These are phyloP conservation scores for Akebia trifoliata DNA, from an alignment of 164 flowering plant genomes.

Conservation along the genomic window DNA sequence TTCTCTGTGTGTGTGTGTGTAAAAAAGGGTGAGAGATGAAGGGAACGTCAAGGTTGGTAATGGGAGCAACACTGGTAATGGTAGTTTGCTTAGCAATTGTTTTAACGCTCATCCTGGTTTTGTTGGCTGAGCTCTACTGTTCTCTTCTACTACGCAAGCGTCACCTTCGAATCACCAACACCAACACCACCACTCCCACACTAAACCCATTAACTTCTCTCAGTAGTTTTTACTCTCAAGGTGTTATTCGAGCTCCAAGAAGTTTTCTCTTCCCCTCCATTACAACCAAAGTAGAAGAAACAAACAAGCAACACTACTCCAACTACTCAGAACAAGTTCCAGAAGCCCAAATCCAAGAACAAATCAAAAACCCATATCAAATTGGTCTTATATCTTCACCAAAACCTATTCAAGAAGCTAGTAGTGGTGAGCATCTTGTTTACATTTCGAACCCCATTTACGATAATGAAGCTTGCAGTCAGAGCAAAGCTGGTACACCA, in stretches of 20 bases:
- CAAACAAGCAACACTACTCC: slow-evolving; percentile 18
- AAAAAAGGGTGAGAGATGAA: slow-evolving; percentile 38
- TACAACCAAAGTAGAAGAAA: slow-evolving; percentile 22
- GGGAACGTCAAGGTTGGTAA: slow-evolving; percentile 58
- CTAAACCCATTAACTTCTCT: slow-evolving; percentile 24
- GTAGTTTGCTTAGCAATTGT: slow-evolving; percentile 56
- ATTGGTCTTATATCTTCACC: slow-evolving; percentile 25
- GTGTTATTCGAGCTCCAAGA: slow-evolving; percentile 65
- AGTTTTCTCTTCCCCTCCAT: slow-evolving; percentile 51
- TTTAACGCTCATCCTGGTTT: slow-evolving; percentile 49
- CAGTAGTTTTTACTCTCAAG: slow-evolving; percentile 48
- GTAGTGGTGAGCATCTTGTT: slow-evolving; percentile 34
- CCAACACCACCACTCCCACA: slow-evolving; percentile 12
- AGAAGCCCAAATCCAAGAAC: slow-evolving; percentile 17
- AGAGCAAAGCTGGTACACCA: slow-evolving; percentile 37
- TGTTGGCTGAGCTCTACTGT: slow-evolving; percentile 87
- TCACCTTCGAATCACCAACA: slow-evolving; percentile 17
- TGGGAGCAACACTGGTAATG: slow-evolving; percentile 67
- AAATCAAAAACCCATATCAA: slow-evolving; percentile 20
- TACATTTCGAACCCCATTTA: slow-evolving; percentile 88
- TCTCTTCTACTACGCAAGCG: slow-evolving; percentile 53
- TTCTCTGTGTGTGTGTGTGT: neutral
- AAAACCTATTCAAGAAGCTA: slow-evolving; percentile 15
- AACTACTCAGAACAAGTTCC: slow-evolving; percentile 15
- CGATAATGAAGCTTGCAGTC: slow-evolving; percentile 29